Evolutionary conservation across 352 stramenopile genomes (phyloP), one percentile per base, ranked within the genome.

Genomic region (Pythium plurisporium): DNA sequence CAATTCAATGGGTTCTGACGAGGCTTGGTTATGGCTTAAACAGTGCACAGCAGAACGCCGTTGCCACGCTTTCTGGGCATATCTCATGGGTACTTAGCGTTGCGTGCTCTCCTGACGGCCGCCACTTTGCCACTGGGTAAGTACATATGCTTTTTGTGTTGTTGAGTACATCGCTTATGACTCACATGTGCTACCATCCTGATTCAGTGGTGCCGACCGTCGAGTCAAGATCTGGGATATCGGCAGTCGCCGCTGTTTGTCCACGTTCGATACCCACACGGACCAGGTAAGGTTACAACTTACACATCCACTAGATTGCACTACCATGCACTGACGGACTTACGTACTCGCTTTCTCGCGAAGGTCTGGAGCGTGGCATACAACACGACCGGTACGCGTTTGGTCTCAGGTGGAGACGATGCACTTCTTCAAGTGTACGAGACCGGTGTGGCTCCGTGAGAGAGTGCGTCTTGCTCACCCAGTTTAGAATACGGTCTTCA

Each of bases 211-310:
- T 47, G 82, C 82, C 12, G 88, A 97, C 34, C 84, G 84, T 30
- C 88, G 84, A 29, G 89, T 97, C n/a, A 97, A 97, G 73, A 91
- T 96, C 59, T 97, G 89, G 89, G 89, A 97, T 41, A 72, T 97
- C 38, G 87, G 85, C 33, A 88, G 78, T 29, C 84, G 89, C 11
- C 84, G 87, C 52, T 96, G 86, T 49, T 70, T 96, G 33, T 87
- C 90, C 22, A 96, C 81, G 8, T 96, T 97, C 61, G 89, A 97
- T 46, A 86, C 77, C 25, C 89, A 96, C 72, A 93, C 75, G 38
- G 89, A 96, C 53, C 88, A 96, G 74, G 85, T 91, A 67, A 15
- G 46, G 4, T n/a, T n/a, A n/a, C n/a, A n/a, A n/a, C n/a, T n/a
- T n/a, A n/a, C n/a, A n/a, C n/a, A n/a, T n/a, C n/a, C n/a, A n/a